phyloP scores from a whole-genome alignment of 1,139 yeast species.

The Citeromyces hawaiiensis region DNA sequence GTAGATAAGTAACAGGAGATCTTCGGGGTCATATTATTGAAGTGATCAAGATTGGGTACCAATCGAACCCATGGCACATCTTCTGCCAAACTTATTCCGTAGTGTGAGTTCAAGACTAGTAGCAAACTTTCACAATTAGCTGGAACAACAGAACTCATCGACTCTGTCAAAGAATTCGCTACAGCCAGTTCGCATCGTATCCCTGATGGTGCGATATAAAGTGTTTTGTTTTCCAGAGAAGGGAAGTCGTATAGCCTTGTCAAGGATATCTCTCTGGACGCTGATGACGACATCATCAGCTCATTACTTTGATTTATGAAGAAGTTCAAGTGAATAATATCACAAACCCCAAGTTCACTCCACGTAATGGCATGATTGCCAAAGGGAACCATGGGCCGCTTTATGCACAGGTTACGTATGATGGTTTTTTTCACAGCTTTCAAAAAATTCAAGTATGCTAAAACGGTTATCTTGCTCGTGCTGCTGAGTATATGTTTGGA shows the following conservation, averaged over 20 bases:
- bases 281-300: constrained; percentile 13
- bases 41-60: constrained; percentile 52
- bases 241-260: constrained; percentile 10
- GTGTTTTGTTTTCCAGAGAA: constrained; percentile 20
- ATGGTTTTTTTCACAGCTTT: constrained; percentile 16
- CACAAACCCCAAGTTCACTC: not conserved
- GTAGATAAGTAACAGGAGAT: constrained; percentile 35
- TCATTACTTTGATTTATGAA: constrained; percentile 14
- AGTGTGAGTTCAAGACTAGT: constrained; percentile 31
- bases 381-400: constrained; percentile 9
- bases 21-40: constrained; percentile 56
- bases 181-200: constrained; percentile 49
- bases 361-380: constrained; percentile 15
- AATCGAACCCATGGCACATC: constrained; percentile 45
- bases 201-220: constrained; percentile 67
- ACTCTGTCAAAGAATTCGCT: constrained; percentile 24
- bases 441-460: constrained; percentile 16
- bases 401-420: constrained; percentile 4
- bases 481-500: constrained; percentile 10
- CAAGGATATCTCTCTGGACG: constrained; percentile 9
- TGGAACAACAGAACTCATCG: constrained; percentile 34
- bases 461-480: constrained; percentile 1
- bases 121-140: constrained; percentile 35
- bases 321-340: not conserved
- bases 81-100: constrained; percentile 24